phyloP scores from a whole-genome alignment of 768 basidiomycete species.

The Phallus indusiatus region DNA sequence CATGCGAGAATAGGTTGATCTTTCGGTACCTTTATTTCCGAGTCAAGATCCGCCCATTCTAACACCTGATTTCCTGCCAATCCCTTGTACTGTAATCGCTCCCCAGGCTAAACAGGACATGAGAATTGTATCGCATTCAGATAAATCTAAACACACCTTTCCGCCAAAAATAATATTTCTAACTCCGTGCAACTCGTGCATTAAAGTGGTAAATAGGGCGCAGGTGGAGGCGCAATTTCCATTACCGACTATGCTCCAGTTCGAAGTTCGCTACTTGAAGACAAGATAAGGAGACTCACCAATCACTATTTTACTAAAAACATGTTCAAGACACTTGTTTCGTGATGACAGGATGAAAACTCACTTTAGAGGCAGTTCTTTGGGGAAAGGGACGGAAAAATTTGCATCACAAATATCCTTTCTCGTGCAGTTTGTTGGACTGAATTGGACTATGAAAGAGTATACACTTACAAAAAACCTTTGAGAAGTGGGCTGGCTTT shows the following conservation, averaged over 20 bases:
- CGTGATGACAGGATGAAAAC: neutral
- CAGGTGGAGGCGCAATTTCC: conserved; percentile 48
- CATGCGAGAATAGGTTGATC: too few species aligned
- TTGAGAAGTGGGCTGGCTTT: conserved; percentile 35
- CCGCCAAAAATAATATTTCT: conserved; percentile 50
- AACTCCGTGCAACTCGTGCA: conserved; percentile 45
- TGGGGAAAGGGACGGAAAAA: conserved; percentile 28
- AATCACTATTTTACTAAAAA: neutral
- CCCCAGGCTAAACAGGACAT: conserved; percentile 24
- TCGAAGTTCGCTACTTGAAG: neutral
- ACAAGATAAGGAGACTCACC: neutral
- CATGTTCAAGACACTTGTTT: neutral
- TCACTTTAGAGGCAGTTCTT: conserved; percentile 34
- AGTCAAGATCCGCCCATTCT: conserved; percentile 51
- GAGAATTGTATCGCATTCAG: neutral
- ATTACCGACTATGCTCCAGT: conserved; percentile 23
- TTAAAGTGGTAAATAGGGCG: conserved; percentile 52
- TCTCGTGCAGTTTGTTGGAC: neutral
- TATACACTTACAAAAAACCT: conserved; percentile 33
- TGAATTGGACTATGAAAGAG: neutral
- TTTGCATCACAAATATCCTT: conserved; percentile 24
- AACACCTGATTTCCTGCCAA: conserved; percentile 59
- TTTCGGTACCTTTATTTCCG: conserved; percentile 36
- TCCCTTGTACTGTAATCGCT: conserved; percentile 34
- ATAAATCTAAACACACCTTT: conserved; percentile 18